Evolutionary conservation across 495 filamentous ascomycete species (phyloP).

Genomic region (Coniosporium apollinis): DNA sequence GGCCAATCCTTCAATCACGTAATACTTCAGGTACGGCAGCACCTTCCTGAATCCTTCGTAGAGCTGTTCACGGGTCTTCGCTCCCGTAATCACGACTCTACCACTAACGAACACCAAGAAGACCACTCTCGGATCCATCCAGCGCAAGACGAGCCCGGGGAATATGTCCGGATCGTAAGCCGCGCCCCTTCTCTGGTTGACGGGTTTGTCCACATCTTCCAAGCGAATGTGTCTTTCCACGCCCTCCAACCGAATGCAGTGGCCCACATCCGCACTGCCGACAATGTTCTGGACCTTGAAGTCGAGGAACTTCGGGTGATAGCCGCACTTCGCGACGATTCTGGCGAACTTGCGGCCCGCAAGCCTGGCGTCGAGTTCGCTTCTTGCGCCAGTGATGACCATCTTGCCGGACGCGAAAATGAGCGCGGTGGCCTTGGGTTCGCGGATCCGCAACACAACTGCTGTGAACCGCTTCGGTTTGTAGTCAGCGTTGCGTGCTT

Average conservation of each 20-base stretch:
- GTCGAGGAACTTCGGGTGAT: slow-evolving; percentile 90
- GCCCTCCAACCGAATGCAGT: slow-evolving; percentile 82
- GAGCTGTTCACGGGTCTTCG: too few species aligned
- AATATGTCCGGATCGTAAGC: slow-evolving; percentile 91
- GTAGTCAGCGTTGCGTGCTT: slow-evolving; percentile 88
- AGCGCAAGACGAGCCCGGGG: slow-evolving; percentile 88
- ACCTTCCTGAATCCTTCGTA: too few species aligned
- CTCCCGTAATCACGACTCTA: slow-evolving; percentile 85
- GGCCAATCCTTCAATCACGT: too few species aligned
- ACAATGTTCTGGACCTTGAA: slow-evolving; percentile 98
- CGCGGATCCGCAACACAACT: slow-evolving; percentile 92
- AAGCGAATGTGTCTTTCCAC: too few species aligned
- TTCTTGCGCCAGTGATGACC: slow-evolving; percentile 89
- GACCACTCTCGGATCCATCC: slow-evolving; percentile 95
- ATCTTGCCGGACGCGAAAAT: slow-evolving; percentile 95
- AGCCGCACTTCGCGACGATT: slow-evolving; percentile 91
- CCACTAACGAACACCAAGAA: slow-evolving; percentile 87
- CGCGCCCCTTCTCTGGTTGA: slow-evolving; percentile 86
- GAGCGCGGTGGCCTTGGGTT: slow-evolving; percentile 82
- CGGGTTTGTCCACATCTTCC: too few species aligned
- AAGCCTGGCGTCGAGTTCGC: slow-evolving; percentile 83
- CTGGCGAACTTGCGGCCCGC: slow-evolving; percentile 86
- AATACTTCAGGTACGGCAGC: too few species aligned
- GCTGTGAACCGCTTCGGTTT: slow-evolving; percentile 91
- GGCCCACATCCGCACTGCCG: slow-evolving; percentile 87